These are phyloP conservation scores for Lentinula edodes DNA, from an alignment of 768 basidiomycete species.

Conservation along the genomic window DNA sequence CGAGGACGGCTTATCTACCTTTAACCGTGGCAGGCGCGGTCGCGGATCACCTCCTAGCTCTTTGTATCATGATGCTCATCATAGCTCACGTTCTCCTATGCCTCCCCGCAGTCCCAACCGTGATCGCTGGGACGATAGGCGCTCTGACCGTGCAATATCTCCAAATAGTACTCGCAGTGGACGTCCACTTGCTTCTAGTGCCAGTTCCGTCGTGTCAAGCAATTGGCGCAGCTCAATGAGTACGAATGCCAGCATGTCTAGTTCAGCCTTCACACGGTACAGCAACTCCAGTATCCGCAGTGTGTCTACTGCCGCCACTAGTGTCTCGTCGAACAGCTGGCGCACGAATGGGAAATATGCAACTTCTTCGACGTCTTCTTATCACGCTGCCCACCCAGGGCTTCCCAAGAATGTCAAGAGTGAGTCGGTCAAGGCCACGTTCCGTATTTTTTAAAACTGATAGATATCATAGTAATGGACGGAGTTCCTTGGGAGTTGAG, in stretches of 20 bases:
- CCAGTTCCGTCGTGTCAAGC: constrained; percentile 56
- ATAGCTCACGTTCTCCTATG: constrained; percentile 10
- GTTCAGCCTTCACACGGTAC: constrained; percentile 73
- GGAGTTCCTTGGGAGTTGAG: constrained; percentile 75
- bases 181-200: constrained; percentile 46
- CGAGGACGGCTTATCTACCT: constrained; percentile 38
- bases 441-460: constrained; percentile 7
- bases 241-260: constrained; percentile 65
- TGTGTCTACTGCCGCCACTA: constrained; percentile 77
- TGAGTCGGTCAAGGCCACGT: constrained; percentile 32
- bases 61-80: constrained; percentile 11
- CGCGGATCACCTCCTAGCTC: constrained; percentile 12
- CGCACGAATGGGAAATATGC: constrained; percentile 38
- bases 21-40: constrained; percentile 45
- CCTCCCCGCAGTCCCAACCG: background rate
- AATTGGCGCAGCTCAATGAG: constrained; percentile 80
- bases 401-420: constrained; percentile 78
- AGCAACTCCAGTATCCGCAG: constrained; percentile 72
- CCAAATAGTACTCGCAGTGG: constrained; percentile 57
- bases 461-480: constrained; percentile 50
- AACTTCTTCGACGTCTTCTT: constrained; percentile 18
- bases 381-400: constrained; percentile 8
- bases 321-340: constrained; percentile 72
- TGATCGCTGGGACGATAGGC: constrained; percentile 23
- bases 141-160: constrained; percentile 42